Evolutionary conservation across 768 basidiomycete species (phyloP), one percentile per base, ranked within the genome.

Genomic region (Russula lepida): DNA sequence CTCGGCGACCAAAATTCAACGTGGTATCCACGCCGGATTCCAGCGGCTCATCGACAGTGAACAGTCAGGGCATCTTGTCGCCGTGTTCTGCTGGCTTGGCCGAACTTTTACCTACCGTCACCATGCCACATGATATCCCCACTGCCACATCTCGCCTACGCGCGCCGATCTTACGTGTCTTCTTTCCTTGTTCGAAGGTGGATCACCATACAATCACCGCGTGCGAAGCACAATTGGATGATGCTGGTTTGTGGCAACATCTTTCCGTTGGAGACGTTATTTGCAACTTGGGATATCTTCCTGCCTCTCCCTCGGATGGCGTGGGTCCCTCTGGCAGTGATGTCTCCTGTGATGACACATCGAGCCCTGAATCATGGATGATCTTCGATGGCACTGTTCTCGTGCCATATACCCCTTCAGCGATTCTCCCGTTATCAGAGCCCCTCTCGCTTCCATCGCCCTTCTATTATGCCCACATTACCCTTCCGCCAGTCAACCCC

Each of bases 231-330:
- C 87, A 90, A 69, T 77, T 92, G 5, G 73, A 81, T n/a, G 76
- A 78, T 1, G 78, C 81, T 1, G 86, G 82, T 0, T 77, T 92
- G 6, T 91, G 89, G 88, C 73, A 77, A 6, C 81, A 89, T 67
- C 77, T 92, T n/a, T 88, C 85, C 1, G 79, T 78, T 0, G 90
- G 90, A 0, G 90, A 92, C 66, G 72, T 91, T 39, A 78, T 92
- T 23, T 89, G 85, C 69, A 92, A 92, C 71, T 77, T 92, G 49
- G 90, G 90, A 6, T 90, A 84, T 67, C 76, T 92, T 17, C 87
- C 86, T 1, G 74, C 41, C 19, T 17, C 79, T 11, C 39, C 39
- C 0, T 68, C 69, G 0, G 68, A 71, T 3, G 53, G 23, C 15
- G 28, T 19, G 39, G 59, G 25, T 56, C 64, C 48, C 15, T 41